Evolutionary conservation across 2,329 filamentous ascomycete genomes (phyloP).

Genomic region (Ampelomyces quisqualis): DNA sequence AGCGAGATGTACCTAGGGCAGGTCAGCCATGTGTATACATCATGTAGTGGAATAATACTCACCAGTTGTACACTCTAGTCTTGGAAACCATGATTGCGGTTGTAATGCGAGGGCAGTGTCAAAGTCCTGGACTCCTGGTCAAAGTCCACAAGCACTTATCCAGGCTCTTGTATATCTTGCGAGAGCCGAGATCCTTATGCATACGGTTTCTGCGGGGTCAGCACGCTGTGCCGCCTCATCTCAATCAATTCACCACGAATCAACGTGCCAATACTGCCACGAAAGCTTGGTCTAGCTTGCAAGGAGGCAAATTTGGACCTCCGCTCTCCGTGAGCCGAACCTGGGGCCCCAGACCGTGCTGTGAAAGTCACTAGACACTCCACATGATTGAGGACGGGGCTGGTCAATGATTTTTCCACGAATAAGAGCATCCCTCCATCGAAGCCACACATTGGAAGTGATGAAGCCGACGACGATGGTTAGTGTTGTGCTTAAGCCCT

Average conservation of each 20-base stretch:
- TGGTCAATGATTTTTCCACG: constrained; percentile 25
- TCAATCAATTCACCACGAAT: constrained; percentile 36
- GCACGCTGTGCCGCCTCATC: constrained; percentile 7
- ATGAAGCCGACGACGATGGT: constrained; percentile 13
- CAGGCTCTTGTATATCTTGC: too few species aligned
- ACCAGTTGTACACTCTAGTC: constrained; percentile 53
- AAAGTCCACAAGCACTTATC: too few species aligned
- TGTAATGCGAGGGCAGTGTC: constrained; percentile 22
- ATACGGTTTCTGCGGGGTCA: too few species aligned
- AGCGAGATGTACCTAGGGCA: constrained; percentile 64
- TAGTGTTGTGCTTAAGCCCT: constrained; percentile 16
- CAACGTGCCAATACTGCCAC: constrained; percentile 22
- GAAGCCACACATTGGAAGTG: constrained; percentile 9
- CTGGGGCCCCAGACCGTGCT: constrained; percentile 28
- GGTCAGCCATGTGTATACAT: constrained; percentile 10
- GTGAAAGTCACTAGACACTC: constrained; percentile 12
- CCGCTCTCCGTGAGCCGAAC: constrained; percentile 13
- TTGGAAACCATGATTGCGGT: constrained; percentile 35
- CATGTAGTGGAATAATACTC: constrained; percentile 1
- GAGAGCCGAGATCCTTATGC: too few species aligned
- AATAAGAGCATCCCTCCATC: constrained; percentile 17
- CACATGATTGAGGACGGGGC: constrained; percentile 14
- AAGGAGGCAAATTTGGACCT: constrained; percentile 6
- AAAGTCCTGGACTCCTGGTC: constrained; percentile 21
- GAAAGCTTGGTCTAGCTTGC: constrained; percentile 24